Conservation (phyloP, 352 stramenopile genomes). For the Globisporangium cederbergense region DNA sequence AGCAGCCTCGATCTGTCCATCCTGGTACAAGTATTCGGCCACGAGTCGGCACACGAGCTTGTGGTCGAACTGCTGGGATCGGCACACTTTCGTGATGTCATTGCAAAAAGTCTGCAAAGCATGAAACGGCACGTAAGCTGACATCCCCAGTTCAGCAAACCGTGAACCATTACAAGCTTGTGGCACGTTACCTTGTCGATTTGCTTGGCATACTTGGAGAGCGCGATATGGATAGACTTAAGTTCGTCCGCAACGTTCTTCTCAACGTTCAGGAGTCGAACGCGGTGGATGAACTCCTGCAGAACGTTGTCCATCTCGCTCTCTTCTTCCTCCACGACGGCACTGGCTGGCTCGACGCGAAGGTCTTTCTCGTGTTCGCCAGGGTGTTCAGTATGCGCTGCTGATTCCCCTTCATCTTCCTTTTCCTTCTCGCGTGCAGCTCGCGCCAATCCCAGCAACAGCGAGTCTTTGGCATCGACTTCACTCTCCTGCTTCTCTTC, state of each 20-base stretch:
- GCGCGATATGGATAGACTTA: slow-evolving; percentile 58
- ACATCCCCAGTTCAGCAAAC: not conserved
- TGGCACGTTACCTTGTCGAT: slow-evolving; percentile 63
- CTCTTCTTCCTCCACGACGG: slow-evolving; percentile 39
- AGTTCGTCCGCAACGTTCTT: slow-evolving; percentile 68
- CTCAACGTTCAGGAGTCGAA: slow-evolving; percentile 65
- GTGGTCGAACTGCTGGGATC: slow-evolving; percentile 57
- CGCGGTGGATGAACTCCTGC: slow-evolving; percentile 60
- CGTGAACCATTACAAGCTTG: too few species aligned
- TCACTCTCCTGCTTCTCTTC: slow-evolving; percentile 7
- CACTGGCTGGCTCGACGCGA: not conserved
- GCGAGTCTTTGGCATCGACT: not conserved
- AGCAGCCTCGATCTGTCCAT: slow-evolving; percentile 69
- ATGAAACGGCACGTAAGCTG: not conserved
- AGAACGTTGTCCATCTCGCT: slow-evolving; percentile 66
- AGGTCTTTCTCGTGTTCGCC: not conserved
- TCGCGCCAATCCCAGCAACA: slow-evolving; percentile 3
- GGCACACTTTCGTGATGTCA: slow-evolving; percentile 67
- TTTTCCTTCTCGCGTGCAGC: slow-evolving; percentile 5
- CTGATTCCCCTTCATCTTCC: slow-evolving; percentile 13
- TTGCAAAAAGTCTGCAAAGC: slow-evolving; percentile 44
- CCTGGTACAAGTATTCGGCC: slow-evolving; percentile 75
- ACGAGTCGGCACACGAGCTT: slow-evolving; percentile 62
- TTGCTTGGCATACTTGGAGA: slow-evolving; percentile 78
- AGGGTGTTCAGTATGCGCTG: not conserved